Evolutionary conservation across 2,329 filamentous ascomycete species (phyloP), one percentile per base, ranked within the genome.

Genomic region (Neopestalotiopsis sp.): DNA sequence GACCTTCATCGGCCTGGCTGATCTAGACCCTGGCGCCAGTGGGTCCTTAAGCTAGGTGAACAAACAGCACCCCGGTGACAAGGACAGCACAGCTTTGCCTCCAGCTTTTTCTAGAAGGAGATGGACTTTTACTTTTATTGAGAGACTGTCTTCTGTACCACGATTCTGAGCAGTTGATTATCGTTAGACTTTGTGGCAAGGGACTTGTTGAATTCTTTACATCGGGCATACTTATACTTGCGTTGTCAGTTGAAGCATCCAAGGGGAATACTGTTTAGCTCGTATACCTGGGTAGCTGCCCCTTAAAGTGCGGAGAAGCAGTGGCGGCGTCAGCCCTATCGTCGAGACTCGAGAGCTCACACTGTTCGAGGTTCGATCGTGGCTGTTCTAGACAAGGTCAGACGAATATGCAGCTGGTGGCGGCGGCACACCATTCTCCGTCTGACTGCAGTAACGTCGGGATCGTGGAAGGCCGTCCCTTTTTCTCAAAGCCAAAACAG

Each of bases 21-120:
- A 67, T 67, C 65, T 67, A 59, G 65, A 63, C 12, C 28, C 30
- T 63, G 20, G 28, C 34, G 24, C 24, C 24, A 20, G 66, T 57
- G 59, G 66, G 30, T 58, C 40, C 24, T 3, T 10, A 12, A 40
- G 34, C 30, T 66, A 17, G 45, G 28, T 59, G 57, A 59, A 53
- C 45, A 53, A 53, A 53, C 45, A 53, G 45, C 45, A 53, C 45
- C 45, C 45, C n/a, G 45, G 45, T 53, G 45, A 53, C 45, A 53
- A 53, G 45, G 45, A 53, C 17, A 24, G 45, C 45, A 28, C 24
- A 28, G 24, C 24, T 28, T 53, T 7, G 45, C 45, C 45, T 53
- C 45, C 45, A 53, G 45, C 45, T 53, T 53, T 17, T 53, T 53
- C 45, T 53, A 53, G 45, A 53, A 53, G n/a, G 17, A 53, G 45